Base-by-base conservation (phyloP, 768 basidiomycete species). In the Amanita rubescens region DNA sequence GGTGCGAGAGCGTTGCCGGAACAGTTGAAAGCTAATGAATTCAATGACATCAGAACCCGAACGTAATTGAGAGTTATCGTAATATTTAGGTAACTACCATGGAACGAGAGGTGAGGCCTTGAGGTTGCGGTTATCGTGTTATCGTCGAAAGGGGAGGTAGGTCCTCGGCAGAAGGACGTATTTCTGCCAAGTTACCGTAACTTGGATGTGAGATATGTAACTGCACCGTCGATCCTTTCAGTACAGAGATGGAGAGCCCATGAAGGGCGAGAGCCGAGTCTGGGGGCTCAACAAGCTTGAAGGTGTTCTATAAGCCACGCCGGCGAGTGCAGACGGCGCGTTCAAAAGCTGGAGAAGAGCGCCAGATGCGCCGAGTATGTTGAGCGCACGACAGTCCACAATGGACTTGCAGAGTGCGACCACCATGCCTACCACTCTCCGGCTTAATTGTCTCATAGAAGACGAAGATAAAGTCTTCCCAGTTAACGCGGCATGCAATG, bases 11-110 rank as follows among this genome's bases (percentile, higher is more conserved):
- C 39, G 19, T 41, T 41, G 39, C 39, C 4, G 39, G 59, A 55
- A 3, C 35, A 58, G 32, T 49, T 57, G 1, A 30, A 43, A 43
- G 41, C 41, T 19, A 43, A 25, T 43, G 41, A 43, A 25, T 43
- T 43, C 24, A 30, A 30, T 30, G 41, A 45, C 15, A 15, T 45
- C 27, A 45, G 44, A 45, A 45, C 44, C 44, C 14, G 24, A 30
- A 15, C 5, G 24, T 45, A 45, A 45, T 45, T 45, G 44, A 45
- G 44, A 45, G 44, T 45, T 45, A 45, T 24, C 19, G 19, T 41
- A 41, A 41, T 41, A 41, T 41, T 41, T 41, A 41, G 39, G 39
- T 19, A 41, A 41, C 39, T 45, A 30, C 44, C 44, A 45, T 45
- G 44, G 44, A 43, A 43, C 19, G n/a, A 17, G 27, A 30, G 27